Conservation (phyloP, 1,139 yeast species). For the Saccharomyces hybrid region DNA sequence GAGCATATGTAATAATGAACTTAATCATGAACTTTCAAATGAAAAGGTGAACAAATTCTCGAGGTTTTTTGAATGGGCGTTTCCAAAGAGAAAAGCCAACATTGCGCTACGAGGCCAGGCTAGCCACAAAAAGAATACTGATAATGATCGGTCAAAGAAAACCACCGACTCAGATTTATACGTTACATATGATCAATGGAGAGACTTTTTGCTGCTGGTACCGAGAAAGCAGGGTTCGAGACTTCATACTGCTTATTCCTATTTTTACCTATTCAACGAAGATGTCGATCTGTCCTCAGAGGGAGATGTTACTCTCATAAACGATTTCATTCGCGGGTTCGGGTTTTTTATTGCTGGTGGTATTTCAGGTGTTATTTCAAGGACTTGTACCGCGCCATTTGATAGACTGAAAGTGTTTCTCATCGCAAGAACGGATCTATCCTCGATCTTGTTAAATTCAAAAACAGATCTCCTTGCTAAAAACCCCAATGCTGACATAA, state of each 20-base stretch:
- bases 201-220: conserved; percentile 71
- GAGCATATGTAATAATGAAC: conserved; percentile 2
- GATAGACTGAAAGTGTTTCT: conserved; percentile 89
- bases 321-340: conserved; percentile 71
- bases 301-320: conserved; percentile 81
- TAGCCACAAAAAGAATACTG: conserved; percentile 35
- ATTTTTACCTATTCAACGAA: conserved; percentile 50
- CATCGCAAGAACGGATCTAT: conserved; percentile 81
- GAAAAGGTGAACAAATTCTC: conserved; percentile 12
- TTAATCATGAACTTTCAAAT: background rate
- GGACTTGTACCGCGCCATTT: conserved; percentile 96
- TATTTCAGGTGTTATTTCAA: conserved; percentile 88
- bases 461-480: conserved; percentile 41
- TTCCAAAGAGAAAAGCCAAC: conserved; percentile 54
- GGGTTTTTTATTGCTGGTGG: conserved; percentile 95
- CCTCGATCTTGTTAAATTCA: conserved; percentile 59
- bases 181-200: conserved; percentile 79
- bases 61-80: conserved; percentile 31
- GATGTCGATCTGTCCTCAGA: conserved; percentile 73
- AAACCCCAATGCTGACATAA: conserved; percentile 29
- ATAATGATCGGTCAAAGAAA: conserved; percentile 31
- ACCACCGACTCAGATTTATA: conserved; percentile 31
- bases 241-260: conserved; percentile 71
- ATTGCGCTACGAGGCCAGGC: background rate
- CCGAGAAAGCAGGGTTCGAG: conserved; percentile 68